These are phyloP conservation scores for Kluyveromyces aestuarii DNA, from an alignment of 805 yeast genomes.

Conservation along the genomic window DNA sequence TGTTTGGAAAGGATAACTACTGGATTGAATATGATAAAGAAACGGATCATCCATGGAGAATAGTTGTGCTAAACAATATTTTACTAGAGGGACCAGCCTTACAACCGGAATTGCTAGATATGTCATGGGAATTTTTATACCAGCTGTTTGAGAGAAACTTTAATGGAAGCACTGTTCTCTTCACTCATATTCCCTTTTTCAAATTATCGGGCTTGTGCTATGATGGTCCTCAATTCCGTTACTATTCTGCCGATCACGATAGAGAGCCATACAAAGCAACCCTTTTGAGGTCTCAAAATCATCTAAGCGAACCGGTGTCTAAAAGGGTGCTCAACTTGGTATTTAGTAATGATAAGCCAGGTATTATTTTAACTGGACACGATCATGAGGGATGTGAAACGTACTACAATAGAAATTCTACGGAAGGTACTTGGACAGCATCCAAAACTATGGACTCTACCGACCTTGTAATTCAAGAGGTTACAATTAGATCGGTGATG, in stretches of 20 bases:
- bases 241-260: constrained; percentile 45
- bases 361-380: constrained; percentile 85
- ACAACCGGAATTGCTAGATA: constrained; percentile 57
- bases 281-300: constrained; percentile 75
- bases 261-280: constrained; percentile 62
- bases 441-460: constrained; percentile 31
- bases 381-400: constrained; percentile 92
- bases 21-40: constrained; percentile 62
- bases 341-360: constrained; percentile 59
- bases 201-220: constrained; percentile 74
- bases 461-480: constrained; percentile 46
- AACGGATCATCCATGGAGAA: constrained; percentile 67
- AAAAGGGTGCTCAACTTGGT: constrained; percentile 62
- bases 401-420: constrained; percentile 41
- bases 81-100: constrained; percentile 85
- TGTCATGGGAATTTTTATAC: constrained; percentile 67
- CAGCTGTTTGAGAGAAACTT: constrained; percentile 47
- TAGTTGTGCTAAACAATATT: constrained; percentile 80
- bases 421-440: constrained; percentile 47
- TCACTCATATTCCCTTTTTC: constrained; percentile 86
- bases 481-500: constrained; percentile 90
- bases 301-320: constrained; percentile 56
- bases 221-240: constrained; percentile 73
- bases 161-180: constrained; percentile 68
- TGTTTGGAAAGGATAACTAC: constrained; percentile 81